Base-by-base conservation (phyloP, 2,329 filamentous ascomycete species). In the Penicillium olsonii region DNA sequence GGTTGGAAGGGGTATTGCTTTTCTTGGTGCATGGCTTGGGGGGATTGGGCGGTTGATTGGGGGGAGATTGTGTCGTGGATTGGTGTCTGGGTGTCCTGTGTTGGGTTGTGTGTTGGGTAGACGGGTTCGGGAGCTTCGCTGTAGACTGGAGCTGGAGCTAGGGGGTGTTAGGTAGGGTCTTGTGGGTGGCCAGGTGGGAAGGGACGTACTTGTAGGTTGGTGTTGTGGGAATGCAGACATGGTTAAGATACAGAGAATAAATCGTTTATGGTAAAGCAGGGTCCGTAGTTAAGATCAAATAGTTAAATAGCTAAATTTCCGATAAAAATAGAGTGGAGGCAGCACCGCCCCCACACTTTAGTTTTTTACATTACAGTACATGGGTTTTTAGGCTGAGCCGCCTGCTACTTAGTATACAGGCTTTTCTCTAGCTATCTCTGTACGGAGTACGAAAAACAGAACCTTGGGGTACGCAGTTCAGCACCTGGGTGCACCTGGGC, bases 111-210 rank as follows among this genome's bases (percentile, higher is more conserved):
- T 29, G 31, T 17, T n/a, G 42, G 11, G 37, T 17, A 18, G 11
- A 45, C 22, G 20, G 20, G 26, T 15, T 50, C 47, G 15, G 47
- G 47, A 5, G 27, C 47, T 37, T 50, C 47, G 42, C 42, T 45
- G 18, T 45, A 50, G 14, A 8, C 31, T 11, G 47, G 35, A 2
- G 37, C 29, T 19, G 27, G 42, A 29, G 27, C 42, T 45, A 17
- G 27, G 1, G 19, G 8, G 11, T 22, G 12, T 43, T 44, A 43
- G 26, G 15, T 37, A n/a, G 34, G n/a, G 19, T 7, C 31, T 19
- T 26, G 2, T 33, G 14, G 12, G 17, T 3, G 9, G 14, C n/a
- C n/a, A n/a, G n/a, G n/a, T n/a, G n/a, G n/a, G n/a, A n/a, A n/a
- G 24, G 14, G 5, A 15, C 40, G 7, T 44, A 49, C 40, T 49